Conservation (phyloP, 1,139 yeast species). For the Candida glucosophila region DNA sequence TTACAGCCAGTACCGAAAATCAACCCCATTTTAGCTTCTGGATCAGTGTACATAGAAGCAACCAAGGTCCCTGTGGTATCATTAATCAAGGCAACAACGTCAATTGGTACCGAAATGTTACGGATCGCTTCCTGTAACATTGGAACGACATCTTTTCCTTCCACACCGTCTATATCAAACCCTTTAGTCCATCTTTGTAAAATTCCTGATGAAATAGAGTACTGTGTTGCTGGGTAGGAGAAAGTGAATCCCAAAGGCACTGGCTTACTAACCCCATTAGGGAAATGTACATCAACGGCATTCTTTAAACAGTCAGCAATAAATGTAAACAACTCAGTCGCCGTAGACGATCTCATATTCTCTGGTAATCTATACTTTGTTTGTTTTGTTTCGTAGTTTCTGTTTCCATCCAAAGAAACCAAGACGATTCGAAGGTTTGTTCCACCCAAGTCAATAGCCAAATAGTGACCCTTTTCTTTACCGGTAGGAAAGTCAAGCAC, state of each 20-base stretch:
- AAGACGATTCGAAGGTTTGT: constrained; percentile 87
- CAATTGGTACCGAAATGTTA: constrained; percentile 61
- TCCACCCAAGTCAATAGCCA: constrained; percentile 95
- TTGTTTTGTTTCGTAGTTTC: constrained; percentile 74
- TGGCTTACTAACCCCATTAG: constrained; percentile 43
- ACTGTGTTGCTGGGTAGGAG: constrained; percentile 86
- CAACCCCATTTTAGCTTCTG: constrained; percentile 85
- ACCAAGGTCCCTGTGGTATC: constrained; percentile 97
- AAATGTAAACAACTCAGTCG: constrained; percentile 75
- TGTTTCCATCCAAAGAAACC: constrained; percentile 70
- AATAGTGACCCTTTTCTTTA: constrained; percentile 74
- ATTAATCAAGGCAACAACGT: constrained; percentile 86
- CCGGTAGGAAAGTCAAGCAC: constrained; percentile 92
- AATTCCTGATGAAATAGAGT: constrained; percentile 74
- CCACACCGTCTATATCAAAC: constrained; percentile 87
- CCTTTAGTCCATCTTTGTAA: constrained; percentile 98
- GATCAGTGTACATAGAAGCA: constrained; percentile 88
- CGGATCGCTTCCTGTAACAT: constrained; percentile 73
- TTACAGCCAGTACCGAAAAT: constrained; percentile 98
- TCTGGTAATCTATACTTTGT: constrained; percentile 73
- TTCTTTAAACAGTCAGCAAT: constrained; percentile 73
- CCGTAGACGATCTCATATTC: constrained; percentile 65
- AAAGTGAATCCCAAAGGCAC: constrained; percentile 92
- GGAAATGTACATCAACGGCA: constrained; percentile 53
- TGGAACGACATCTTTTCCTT: constrained; percentile 91